Percentiles rank a stretch among this genome's conserved stretches.
Conservation (phyloP, 495 filamentous ascomycete genomes). For the Hypoxylon rickii region DNA sequence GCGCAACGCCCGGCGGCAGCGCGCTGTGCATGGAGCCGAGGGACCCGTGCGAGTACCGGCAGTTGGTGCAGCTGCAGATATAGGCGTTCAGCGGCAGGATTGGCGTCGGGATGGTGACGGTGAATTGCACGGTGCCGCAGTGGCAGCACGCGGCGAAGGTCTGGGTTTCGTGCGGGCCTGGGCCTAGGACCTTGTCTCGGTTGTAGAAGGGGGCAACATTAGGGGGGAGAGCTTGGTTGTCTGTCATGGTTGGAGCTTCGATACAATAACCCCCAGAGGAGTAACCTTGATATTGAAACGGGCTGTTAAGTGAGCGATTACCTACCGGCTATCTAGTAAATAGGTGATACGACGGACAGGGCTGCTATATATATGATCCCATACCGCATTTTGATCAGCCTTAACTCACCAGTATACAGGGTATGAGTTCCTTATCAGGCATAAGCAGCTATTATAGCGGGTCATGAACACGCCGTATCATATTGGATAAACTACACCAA, state of each 20-base stretch:
- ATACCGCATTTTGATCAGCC: too few species aligned
- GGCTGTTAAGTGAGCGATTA: too few species aligned
- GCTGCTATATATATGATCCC: too few species aligned
- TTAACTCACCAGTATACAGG: too few species aligned
- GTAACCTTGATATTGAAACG: too few species aligned
- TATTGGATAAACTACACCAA: too few species aligned
- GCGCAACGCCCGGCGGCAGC: slow-evolving; percentile 37
- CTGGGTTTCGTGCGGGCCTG: slow-evolving; percentile 12
- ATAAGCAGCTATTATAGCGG: too few species aligned
- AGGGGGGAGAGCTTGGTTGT: background rate
- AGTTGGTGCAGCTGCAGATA: slow-evolving; percentile 70
- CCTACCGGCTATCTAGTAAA: too few species aligned
- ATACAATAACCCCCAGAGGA: too few species aligned
- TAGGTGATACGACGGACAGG: too few species aligned
- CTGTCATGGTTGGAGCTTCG: background rate
- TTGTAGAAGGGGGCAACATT: slow-evolving; percentile 8
- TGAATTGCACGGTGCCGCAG: slow-evolving; percentile 46
- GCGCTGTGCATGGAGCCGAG: slow-evolving; percentile 59
- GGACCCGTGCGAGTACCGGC: slow-evolving; percentile 62
- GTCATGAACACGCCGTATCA: too few species aligned
- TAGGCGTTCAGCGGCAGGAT: slow-evolving; percentile 45
- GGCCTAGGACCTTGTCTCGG: slow-evolving; percentile 3
- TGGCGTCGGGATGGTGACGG: slow-evolving; percentile 37
- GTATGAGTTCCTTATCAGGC: too few species aligned
- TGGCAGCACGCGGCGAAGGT: slow-evolving; percentile 47